phyloP scores from a whole-genome alignment of 2,329 filamentous ascomycete species.

The Trichothecium sympodiale region DNA sequence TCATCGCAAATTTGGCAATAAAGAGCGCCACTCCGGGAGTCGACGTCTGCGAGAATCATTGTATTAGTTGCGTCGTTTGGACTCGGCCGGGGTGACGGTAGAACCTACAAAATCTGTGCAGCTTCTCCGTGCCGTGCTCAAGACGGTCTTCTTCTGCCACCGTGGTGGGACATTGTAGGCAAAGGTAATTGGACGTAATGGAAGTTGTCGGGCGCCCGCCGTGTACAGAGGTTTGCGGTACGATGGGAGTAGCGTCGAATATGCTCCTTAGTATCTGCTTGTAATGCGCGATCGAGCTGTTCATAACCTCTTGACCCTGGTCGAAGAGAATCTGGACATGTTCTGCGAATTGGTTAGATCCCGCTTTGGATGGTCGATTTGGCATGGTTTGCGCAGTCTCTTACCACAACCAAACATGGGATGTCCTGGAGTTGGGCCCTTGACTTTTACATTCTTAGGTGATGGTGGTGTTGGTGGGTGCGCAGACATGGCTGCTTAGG shows the following conservation, averaged over 20 bases:
- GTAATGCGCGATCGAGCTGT: constrained; percentile 60
- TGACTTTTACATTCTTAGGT: constrained; percentile 48
- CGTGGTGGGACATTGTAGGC: constrained; percentile 61
- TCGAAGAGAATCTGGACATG: constrained; percentile 59
- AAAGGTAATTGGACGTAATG: constrained; percentile 59
- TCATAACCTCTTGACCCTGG: constrained; percentile 50
- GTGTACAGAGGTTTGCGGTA: constrained; percentile 53
- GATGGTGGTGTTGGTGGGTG: constrained; percentile 39
- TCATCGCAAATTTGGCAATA: constrained; percentile 78
- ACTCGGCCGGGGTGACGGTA: background rate
- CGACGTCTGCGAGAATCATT: constrained; percentile 48
- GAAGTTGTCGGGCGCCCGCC: constrained; percentile 48
- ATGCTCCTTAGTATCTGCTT: constrained; percentile 60
- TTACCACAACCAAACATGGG: constrained; percentile 55
- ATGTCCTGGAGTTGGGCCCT: constrained; percentile 44
- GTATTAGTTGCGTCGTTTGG: background rate
- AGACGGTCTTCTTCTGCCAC: constrained; percentile 54
- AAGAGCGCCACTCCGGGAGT: constrained; percentile 62
- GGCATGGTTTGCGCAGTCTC: constrained; percentile 14
- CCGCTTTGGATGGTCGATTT: constrained; percentile 5
- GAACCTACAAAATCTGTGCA: constrained; percentile 60
- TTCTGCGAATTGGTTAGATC: constrained; percentile 37
- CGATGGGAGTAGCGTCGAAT: constrained; percentile 54
- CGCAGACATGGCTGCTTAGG: constrained; percentile 26
- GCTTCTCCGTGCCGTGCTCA: constrained; percentile 57